Base-by-base conservation (phyloP, 768 basidiomycete species). In the Mycena floridula region DNA sequence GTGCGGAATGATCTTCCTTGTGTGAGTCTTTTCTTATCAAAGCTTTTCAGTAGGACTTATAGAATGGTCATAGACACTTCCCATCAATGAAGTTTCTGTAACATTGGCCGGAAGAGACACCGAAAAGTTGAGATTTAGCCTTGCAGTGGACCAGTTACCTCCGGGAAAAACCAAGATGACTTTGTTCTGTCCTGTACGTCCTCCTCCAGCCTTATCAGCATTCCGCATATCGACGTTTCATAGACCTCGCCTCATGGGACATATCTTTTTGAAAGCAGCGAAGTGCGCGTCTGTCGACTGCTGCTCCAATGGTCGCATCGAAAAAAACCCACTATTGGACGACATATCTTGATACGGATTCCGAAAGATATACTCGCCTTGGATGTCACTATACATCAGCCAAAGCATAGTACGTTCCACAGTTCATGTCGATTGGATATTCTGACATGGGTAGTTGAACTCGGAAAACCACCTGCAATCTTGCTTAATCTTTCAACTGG, bases 1-100 rank as follows among this genome's bases (percentile, higher is more conserved):
- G 63, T 94, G 23, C 65, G 63, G 25, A 97, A 91, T 55, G 62
- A 63, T 28, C 59, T 95, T 20, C 83, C 89, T 25, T 88, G 89
- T 52, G 93, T 94, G 59, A 60, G 85, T 66, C 20, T 43, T 23
- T 26, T 32, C 26, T 35, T 35, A 43, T 38, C 41, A 24, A 43
- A 37, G 8, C 22, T 37, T 43, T 32, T 20, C 16, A 35, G 24
- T 45, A 22, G 24, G 37, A 15, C 28, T 25, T 39, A 27, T 37
- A 53, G 47, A 45, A 54, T 38, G 37, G 44, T 41, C 42, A 18
- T 20, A 94, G 89, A 60, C 66, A 6, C 46, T 96, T 16, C 63
- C 73, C 0, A 66, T 80, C 15, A 82, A 88, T 48, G 74, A 79
- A 57, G 65, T 93, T 18, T 69, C 64, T 35, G 66, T 89, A 25